A percentile compares a stretch with the other conserved stretches of the same genome.
Conservation (phyloP, 495 filamentous ascomycete species). For the Tuber melanosporum region DNA sequence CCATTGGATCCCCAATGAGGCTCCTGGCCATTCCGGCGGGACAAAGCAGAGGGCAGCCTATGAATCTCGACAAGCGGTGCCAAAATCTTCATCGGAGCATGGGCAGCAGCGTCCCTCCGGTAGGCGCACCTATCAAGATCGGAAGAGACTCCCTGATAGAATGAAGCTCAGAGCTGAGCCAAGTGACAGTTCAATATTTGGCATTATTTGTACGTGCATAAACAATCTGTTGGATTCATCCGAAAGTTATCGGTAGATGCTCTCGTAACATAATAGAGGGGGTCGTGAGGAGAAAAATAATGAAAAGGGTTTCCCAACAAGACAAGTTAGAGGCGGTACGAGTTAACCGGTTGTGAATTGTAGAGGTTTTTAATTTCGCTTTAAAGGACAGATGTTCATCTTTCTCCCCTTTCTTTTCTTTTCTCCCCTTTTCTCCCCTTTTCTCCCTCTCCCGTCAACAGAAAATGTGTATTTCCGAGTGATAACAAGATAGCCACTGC, state of each 20-base stretch:
- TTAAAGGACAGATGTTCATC: not conserved
- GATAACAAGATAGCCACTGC: not conserved
- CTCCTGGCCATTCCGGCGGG: not conserved
- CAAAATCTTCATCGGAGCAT: not conserved
- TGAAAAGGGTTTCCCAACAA: slow-evolving; percentile 4
- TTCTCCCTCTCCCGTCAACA: not conserved
- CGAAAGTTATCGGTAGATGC: not conserved
- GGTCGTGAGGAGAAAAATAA: not conserved
- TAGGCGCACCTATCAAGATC: not conserved
- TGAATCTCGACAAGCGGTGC: not conserved
- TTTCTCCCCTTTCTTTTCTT: not conserved
- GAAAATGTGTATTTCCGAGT: not conserved
- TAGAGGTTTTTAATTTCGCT: not conserved
- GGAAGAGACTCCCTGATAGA: not conserved
- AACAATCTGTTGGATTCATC: not conserved
- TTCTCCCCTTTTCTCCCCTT: not conserved
- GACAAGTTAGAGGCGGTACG: not conserved
- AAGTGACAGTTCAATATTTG: not conserved
- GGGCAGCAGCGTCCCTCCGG: not conserved
- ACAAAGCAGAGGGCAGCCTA: not conserved
- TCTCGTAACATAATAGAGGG: not conserved
- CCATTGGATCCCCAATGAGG: not conserved
- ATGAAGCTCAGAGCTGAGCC: not conserved
- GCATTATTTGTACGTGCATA: not conserved
- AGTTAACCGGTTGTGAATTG: not conserved